phyloP scores from a whole-genome alignment of 2,329 filamentous ascomycete species.

The Furcasterigmium furcatum region DNA sequence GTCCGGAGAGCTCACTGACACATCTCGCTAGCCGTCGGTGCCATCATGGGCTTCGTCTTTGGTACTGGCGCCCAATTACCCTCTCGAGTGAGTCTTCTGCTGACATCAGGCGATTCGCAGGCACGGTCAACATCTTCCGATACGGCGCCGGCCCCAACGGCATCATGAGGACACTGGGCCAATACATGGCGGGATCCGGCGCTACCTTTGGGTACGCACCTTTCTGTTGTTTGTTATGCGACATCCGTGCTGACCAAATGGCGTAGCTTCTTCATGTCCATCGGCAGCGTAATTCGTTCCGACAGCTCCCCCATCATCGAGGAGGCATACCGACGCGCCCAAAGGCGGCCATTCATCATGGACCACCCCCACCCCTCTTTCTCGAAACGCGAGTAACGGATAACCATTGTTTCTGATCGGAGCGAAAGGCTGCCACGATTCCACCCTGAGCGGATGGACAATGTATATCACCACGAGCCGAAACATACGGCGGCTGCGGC shows the following conservation, averaged over 20 bases:
- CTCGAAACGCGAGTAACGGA: no score
- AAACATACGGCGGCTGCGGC: background rate
- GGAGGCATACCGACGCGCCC: slow-evolving; percentile 73
- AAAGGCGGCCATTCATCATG: slow-evolving; percentile 71
- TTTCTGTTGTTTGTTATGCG: no score
- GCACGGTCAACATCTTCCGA: slow-evolving; percentile 90
- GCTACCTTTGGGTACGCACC: slow-evolving; percentile 82
- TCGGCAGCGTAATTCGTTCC: slow-evolving; percentile 92
- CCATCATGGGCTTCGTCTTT: slow-evolving; percentile 97
- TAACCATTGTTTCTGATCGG: no score
- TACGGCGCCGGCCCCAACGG: slow-evolving; percentile 92
- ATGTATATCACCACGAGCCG: background rate
- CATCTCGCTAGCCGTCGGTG: slow-evolving; percentile 71
- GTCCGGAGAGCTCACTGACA: slow-evolving; percentile 22
- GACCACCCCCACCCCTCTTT: slow-evolving; percentile 28
- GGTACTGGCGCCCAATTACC: slow-evolving; percentile 52
- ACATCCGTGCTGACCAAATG: background rate
- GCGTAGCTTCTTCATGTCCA: slow-evolving; percentile 92
- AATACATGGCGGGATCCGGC: slow-evolving; percentile 94
- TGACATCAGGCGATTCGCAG: slow-evolving; percentile 38
- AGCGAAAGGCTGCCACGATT: no score
- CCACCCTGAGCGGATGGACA: no score
- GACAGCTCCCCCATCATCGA: slow-evolving; percentile 72
- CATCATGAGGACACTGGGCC: slow-evolving; percentile 88
- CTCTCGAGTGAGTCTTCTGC: background rate